Percentiles rank a stretch among this genome's conserved stretches.
phyloP scores from a whole-genome alignment of 2,329 filamentous ascomycete genomes.

The Eutypella sp. region DNA sequence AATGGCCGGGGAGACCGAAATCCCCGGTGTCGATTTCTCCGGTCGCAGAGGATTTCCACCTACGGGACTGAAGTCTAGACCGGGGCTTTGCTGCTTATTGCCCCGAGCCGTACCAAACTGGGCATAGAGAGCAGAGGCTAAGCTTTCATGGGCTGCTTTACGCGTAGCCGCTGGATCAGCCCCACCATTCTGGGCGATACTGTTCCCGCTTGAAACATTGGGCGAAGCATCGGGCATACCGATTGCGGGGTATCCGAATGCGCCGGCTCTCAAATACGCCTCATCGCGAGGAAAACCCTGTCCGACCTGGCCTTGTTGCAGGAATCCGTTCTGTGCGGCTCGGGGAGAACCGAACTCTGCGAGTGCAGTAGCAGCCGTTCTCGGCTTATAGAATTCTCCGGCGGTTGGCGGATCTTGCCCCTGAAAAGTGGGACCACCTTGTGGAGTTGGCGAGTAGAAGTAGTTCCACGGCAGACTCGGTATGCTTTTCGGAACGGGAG shows the following conservation, averaged over 20 bases:
- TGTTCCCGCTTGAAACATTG: slow-evolving; percentile 2
- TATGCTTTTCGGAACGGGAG: slow-evolving; percentile 30
- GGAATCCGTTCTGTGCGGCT: slow-evolving; percentile 13
- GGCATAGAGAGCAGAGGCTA: slow-evolving; percentile 19
- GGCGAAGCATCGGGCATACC: not conserved
- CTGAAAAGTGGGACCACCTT: slow-evolving; percentile 16
- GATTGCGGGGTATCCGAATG: not conserved
- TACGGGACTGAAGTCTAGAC: slow-evolving; percentile 3
- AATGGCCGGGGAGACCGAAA: slow-evolving; percentile 3
- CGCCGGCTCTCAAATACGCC: not conserved
- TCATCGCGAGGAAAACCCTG: not conserved
- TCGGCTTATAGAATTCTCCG: slow-evolving; percentile 18
- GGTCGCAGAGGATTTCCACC: slow-evolving; percentile 8
- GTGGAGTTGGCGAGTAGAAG: slow-evolving; percentile 31
- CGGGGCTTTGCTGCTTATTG: slow-evolving; percentile 8
- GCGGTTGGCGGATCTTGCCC: slow-evolving; percentile 14
- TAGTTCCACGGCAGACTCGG: slow-evolving; percentile 48
- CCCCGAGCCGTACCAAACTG: slow-evolving; percentile 18
- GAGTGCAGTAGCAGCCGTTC: slow-evolving; percentile 16
- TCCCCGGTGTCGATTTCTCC: slow-evolving; percentile 6
- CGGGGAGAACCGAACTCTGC: slow-evolving; percentile 18
- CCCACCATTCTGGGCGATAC: slow-evolving; percentile 3
- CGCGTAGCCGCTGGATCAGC: slow-evolving; percentile 15
- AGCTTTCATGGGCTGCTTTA: slow-evolving; percentile 21
- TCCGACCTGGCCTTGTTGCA: slow-evolving; percentile 4